Evolutionary conservation across 2,329 filamentous ascomycete species (phyloP), one percentile per base, ranked within the genome.

Genomic region (Talaromyces sp.): DNA sequence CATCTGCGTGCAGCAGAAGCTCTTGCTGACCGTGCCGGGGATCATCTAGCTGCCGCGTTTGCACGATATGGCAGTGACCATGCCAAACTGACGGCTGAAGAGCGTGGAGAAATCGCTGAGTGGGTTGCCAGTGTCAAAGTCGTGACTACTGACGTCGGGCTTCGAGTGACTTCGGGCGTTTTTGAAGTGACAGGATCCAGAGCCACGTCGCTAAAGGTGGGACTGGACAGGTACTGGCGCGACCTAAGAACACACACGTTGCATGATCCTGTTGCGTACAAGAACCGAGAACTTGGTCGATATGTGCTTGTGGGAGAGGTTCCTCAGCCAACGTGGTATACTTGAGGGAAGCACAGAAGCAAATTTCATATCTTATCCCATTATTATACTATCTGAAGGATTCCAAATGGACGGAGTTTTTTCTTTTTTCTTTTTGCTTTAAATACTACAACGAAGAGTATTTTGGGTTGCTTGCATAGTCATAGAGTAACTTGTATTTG

Each of bases 231-330:
- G 1, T 88, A 85, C 70, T 88, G 85, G 85, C 77, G 86, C 52
- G 85, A 89, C 66, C 74, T 88, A n/a, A 72, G 86, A 5, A 88
- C 85, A 4, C 86, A 89, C 71, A 83, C 81, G 0, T 69, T 89
- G 65, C 86, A 88, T 72, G 86, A 88, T 69, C 86, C 85, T 0
- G 85, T 88, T 29, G 83, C 85, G 26, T 88, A 88, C 66, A 88
- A 88, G 78, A 85, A 87, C 60, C 72, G 82, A 3, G 85, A 88
- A 71, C 65, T 88, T 56, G 85, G 85, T 0, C 72, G 82, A 24
- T 88, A 79, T 67, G 75, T 81, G 43, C 66, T 88, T 58, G 65
- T 87, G 55, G 79, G 77, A 14, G 83, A 88, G 73, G 67, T 81
- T 11, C 85, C 85, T 0, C 78, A 81, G 70, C 79, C 83, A 14